Evolutionary conservation across 495 filamentous ascomycete species (phyloP).

Genomic region (Glutinoglossum americanum): DNA sequence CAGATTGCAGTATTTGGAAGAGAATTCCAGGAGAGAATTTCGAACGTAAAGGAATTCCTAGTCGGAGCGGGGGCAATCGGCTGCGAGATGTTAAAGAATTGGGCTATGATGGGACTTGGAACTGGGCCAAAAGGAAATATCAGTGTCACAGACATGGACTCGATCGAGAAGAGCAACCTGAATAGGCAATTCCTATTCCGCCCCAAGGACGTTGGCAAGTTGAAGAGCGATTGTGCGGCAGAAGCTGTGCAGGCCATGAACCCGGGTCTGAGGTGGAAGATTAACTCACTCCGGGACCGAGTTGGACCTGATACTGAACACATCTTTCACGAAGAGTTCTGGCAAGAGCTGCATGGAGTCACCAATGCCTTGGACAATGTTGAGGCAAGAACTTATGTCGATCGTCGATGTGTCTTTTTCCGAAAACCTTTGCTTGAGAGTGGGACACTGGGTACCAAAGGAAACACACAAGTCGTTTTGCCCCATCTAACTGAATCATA

Average conservation of each 20-base stretch:
- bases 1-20: slow-evolving; percentile 92
- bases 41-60: slow-evolving; percentile 75
- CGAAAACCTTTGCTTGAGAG: slow-evolving; percentile 89
- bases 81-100: slow-evolving; percentile 98
- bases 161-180: slow-evolving; percentile 96
- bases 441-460: slow-evolving; percentile 93
- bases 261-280: slow-evolving; percentile 68
- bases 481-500: slow-evolving; percentile 89
- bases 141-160: slow-evolving; percentile 88
- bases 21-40: slow-evolving; percentile 82
- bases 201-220: slow-evolving; percentile 76
- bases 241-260: slow-evolving; percentile 85
- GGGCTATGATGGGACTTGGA: slow-evolving; percentile 94
- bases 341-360: slow-evolving; percentile 72
- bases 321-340: slow-evolving; percentile 89
- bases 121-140: slow-evolving; percentile 78
- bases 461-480: slow-evolving; percentile 90
- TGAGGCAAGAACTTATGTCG: slow-evolving; percentile 91
- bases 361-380: slow-evolving; percentile 98
- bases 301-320: slow-evolving; percentile 86
- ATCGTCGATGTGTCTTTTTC: slow-evolving; percentile 97
- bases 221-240: slow-evolving; percentile 94
- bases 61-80: slow-evolving; percentile 96
- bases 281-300: slow-evolving; percentile 65
- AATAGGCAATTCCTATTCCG: slow-evolving; percentile 97